These are phyloP conservation scores for Cystobasidium pallidum DNA, from an alignment of 1,284 basidiomycete genomes.

Conservation along the genomic window DNA sequence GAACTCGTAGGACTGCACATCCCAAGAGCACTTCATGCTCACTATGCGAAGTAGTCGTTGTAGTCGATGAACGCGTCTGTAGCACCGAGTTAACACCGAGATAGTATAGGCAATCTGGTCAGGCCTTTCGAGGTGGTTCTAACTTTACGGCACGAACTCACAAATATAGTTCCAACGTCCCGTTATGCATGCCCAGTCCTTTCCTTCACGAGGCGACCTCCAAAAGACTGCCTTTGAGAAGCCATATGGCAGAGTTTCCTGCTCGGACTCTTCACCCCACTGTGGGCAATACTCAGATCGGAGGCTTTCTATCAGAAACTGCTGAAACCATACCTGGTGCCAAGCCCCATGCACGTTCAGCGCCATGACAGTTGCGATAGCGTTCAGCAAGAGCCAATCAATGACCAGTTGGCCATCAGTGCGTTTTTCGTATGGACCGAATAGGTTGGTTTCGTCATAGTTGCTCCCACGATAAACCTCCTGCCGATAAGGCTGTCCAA, in stretches of 20 bases:
- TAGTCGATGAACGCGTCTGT: constrained; percentile 41
- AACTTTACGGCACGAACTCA: neutral
- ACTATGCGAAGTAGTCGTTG: constrained; percentile 44
- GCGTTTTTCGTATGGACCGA: constrained; percentile 19
- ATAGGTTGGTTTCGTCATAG: constrained; percentile 19
- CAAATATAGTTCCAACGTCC: constrained; percentile 35
- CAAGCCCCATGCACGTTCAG: constrained; percentile 38
- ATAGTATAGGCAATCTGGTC: too few species aligned
- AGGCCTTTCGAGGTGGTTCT: neutral
- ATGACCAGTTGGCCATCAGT: constrained; percentile 8
- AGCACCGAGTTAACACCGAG: neutral
- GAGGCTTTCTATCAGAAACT: neutral
- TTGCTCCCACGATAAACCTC: constrained; percentile 27
- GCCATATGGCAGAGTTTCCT: constrained; percentile 29
- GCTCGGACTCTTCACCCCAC: constrained; percentile 34
- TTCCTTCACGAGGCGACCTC: constrained; percentile 28
- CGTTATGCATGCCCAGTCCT: constrained; percentile 37
- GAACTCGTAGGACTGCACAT: too few species aligned
- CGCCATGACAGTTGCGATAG: constrained; percentile 35
- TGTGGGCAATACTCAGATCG: neutral
- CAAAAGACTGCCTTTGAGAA: constrained; percentile 36
- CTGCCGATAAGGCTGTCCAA: constrained; percentile 19
- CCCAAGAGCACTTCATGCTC: neutral
- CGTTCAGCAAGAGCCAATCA: constrained; percentile 31
- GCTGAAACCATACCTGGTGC: constrained; percentile 26